These are phyloP conservation scores for Trypanosoma grayi DNA, from an alignment of 208 protist genomes.

Conservation along the genomic window DNA sequence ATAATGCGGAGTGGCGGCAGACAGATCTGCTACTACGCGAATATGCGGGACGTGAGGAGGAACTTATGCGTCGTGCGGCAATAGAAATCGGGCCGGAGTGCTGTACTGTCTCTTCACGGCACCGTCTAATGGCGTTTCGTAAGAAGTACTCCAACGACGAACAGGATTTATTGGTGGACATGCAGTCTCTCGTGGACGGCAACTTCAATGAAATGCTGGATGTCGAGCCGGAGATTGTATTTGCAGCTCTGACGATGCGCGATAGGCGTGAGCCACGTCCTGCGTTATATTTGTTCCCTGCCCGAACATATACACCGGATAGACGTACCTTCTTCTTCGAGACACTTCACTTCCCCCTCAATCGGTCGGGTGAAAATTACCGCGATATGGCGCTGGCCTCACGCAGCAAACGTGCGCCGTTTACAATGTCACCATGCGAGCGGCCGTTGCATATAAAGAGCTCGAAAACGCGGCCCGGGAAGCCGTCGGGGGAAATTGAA, in stretches of 20 bases:
- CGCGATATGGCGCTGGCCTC: slow-evolving; percentile 27
- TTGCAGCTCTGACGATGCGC: slow-evolving; percentile 35
- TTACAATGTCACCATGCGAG: slow-evolving; percentile 65
- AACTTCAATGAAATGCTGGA: slow-evolving; percentile 49
- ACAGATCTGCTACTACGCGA: slow-evolving; percentile 31
- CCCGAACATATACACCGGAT: slow-evolving; percentile 34
- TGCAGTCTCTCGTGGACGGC: slow-evolving; percentile 20
- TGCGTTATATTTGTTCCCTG: slow-evolving; percentile 44
- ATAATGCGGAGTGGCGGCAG: slow-evolving; percentile 20
- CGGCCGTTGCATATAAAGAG: slow-evolving; percentile 40
- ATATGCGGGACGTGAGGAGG: slow-evolving; percentile 38
- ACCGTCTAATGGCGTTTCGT: slow-evolving; percentile 42
- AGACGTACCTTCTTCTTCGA: slow-evolving; percentile 45
- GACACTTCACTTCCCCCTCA: slow-evolving; percentile 33
- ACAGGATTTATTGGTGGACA: slow-evolving; percentile 31
- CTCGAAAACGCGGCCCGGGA: slow-evolving; percentile 9
- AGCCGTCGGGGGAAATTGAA: slow-evolving; percentile 57
- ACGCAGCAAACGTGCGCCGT: slow-evolving; percentile 37
- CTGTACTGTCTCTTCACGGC: slow-evolving; percentile 42
- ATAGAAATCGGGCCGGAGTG: slow-evolving; percentile 63
- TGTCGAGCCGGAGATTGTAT: slow-evolving; percentile 58
- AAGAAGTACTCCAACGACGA: slow-evolving; percentile 45
- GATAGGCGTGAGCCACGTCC: slow-evolving; percentile 49
- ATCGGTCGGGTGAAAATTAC: slow-evolving; percentile 1
- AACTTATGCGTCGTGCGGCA: slow-evolving; percentile 53